Conservation (phyloP, 495 filamentous ascomycete species). For the Neurospora tetrasperma region DNA sequence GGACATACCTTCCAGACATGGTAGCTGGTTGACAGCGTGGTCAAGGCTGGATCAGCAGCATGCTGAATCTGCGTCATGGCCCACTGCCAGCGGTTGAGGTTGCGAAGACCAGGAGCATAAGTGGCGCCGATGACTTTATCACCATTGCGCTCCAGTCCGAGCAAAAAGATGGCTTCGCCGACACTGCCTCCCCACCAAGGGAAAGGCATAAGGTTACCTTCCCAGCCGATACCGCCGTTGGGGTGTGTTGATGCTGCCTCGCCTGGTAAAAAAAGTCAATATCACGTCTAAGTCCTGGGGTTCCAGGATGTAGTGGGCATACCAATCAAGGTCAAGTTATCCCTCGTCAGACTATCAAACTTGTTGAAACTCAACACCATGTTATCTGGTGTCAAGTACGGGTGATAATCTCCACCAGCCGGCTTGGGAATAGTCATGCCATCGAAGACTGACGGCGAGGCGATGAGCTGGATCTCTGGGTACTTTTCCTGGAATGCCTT, state of each 20-base stretch:
- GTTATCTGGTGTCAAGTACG: constrained; percentile 24
- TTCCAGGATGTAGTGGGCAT: constrained; percentile 19
- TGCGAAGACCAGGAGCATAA: constrained; percentile 31
- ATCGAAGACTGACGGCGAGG: constrained; percentile 35
- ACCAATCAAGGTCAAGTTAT: constrained; percentile 24
- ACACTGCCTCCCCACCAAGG: constrained; percentile 50
- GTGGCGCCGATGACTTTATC: constrained; percentile 37
- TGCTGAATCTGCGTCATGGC: constrained; percentile 38
- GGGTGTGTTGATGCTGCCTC: constrained; percentile 51
- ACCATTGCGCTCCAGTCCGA: constrained; percentile 58
- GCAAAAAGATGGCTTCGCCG: constrained; percentile 55
- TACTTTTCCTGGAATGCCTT: constrained; percentile 46
- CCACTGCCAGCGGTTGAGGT: constrained; percentile 36
- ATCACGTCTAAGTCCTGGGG: background rate
- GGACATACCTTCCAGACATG: constrained; percentile 31
- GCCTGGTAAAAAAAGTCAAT: constrained; percentile 2
- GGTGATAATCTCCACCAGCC: constrained; percentile 36
- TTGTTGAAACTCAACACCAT: constrained; percentile 28
- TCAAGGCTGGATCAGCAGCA: constrained; percentile 43
- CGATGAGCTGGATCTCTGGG: constrained; percentile 52
- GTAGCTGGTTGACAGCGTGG: constrained; percentile 34
- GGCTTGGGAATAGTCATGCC: constrained; percentile 28
- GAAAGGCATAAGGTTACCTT: constrained; percentile 23
- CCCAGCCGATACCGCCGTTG: constrained; percentile 39
- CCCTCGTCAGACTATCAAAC: constrained; percentile 33